Base-by-base conservation (phyloP, 768 basidiomycete species). In the Rhizopogon rudus region DNA sequence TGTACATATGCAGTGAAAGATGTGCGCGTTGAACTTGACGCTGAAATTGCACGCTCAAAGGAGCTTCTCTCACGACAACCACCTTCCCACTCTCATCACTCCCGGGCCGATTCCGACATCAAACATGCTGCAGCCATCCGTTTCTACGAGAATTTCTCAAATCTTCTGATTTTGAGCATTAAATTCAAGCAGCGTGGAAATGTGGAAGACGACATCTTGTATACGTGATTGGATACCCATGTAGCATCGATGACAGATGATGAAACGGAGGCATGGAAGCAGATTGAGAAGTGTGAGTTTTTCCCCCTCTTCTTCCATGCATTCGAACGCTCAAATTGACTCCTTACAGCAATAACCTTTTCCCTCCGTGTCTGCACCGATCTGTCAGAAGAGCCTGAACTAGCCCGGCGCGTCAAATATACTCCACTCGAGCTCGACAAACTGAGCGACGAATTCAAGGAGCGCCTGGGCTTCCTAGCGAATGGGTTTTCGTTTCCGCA, bases 141-240 rank as follows among this genome's bases (percentile, higher is more conserved):
- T 50, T 81, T 95, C 57, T 96, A 96, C 65, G 91, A 94, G 67
- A 91, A 94, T 63, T 69, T 92, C 59, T 92, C 91, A 1, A 91
- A 93, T 61, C 72, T 95, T 25, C 75, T 91, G 40, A 77, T 95
- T 25, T 75, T 81, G 3, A 80, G 75, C 51, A 61, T 91, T 66
- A 86, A 83, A 63, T 67, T 76, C 51, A 76, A 75, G 69, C 68
- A 28, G 68, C 71, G 51, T 51, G 73, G 77, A 37, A 61, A 77
- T 10, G 20, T 39, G n/a, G 29, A 52, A 7, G 86, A 90, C 16
- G 83, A 91, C 54, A 78, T 82, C 72, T 68, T 74, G 13, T 77
- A 86, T 57, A 79, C 73, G 6, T 95, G 91, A 66, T 69, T 90
- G 31, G 91, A 84, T 65, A 84, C 87, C 2, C 77, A 77, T 63